These are phyloP conservation scores for Cytospora piceae DNA, from an alignment of 2,329 filamentous ascomycete species.

Conservation along the genomic window DNA sequence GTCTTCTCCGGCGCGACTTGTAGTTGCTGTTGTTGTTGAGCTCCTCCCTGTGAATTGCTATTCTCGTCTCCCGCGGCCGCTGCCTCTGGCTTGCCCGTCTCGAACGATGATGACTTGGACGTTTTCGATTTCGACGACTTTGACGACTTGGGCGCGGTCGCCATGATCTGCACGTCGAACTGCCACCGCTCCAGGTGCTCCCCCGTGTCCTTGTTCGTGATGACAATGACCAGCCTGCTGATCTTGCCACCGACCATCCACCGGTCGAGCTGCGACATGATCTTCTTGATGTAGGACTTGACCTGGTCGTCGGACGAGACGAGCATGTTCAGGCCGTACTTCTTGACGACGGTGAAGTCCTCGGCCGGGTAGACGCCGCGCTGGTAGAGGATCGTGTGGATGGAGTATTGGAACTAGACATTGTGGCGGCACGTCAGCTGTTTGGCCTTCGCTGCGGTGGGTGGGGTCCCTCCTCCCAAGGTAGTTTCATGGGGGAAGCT, in stretches of 20 bases:
- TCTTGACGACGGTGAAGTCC: conserved; percentile 97
- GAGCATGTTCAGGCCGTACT: conserved; percentile 99
- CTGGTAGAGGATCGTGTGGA: conserved; percentile 95
- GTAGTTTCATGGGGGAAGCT: no score
- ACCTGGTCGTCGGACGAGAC: conserved; percentile 96
- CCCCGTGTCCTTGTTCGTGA: conserved; percentile 95
- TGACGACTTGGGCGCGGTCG: conserved; percentile 34
- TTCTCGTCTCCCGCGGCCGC: conserved; percentile 64
- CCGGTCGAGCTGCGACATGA: conserved; percentile 93
- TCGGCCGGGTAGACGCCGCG: conserved; percentile 86
- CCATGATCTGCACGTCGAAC: conserved; percentile 75
- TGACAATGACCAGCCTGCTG: conserved; percentile 93
- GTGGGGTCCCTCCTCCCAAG: neutral
- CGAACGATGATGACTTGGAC: conserved; percentile 55
- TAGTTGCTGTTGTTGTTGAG: conserved; percentile 22
- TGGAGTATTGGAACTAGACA: conserved; percentile 88
- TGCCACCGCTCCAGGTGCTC: conserved; percentile 98
- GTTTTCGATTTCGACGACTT: conserved; percentile 53
- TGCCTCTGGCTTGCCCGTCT: conserved; percentile 53
- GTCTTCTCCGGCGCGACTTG: conserved; percentile 70
- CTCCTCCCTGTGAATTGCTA: neutral
- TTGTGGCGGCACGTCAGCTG: conserved; percentile 30
- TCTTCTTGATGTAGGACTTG: conserved; percentile 98
- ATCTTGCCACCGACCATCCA: conserved; percentile 99
- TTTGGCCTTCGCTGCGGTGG: neutral